Evolutionary conservation across 2,329 filamentous ascomycete species (phyloP).

Genomic region (Calonectria hawksworthii): DNA sequence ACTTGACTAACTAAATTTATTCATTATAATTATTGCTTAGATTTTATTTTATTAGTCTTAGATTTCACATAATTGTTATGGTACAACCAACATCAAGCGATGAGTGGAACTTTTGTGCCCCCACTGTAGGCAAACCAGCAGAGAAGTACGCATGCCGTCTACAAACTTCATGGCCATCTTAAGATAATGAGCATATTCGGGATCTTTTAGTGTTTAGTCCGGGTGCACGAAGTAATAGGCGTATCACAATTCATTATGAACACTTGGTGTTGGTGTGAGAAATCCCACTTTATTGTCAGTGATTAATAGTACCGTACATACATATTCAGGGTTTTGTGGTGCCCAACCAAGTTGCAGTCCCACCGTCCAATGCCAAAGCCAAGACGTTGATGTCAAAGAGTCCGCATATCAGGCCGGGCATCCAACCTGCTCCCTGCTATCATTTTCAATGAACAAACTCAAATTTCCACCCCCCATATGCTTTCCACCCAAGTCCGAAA

Average conservation of each 20-base stretch:
- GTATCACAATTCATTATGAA: background rate
- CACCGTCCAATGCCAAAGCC: background rate
- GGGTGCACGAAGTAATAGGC: background rate
- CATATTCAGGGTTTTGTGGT: background rate
- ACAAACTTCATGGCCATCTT: background rate
- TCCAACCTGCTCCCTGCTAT: background rate
- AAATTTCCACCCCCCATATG: background rate
- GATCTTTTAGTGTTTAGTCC: background rate
- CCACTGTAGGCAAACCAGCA: no score
- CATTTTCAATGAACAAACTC: background rate
- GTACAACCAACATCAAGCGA: no score
- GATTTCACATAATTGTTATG: no score
- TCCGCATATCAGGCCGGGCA: background rate
- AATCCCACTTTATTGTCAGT: constrained; percentile 2
- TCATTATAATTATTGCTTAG: no score
- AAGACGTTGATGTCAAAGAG: constrained; percentile 9
- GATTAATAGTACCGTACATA: constrained; percentile 3
- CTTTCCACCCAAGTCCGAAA: background rate
- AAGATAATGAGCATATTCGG: background rate
- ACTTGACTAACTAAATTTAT: no score
- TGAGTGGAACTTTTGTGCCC: no score
- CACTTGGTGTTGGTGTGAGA: background rate
- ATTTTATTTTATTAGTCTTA: no score
- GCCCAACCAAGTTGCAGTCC: background rate
- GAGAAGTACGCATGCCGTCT: no score